Percentiles rank a stretch among this genome's conserved stretches.
These are phyloP conservation scores for Heliamphora exappendiculata DNA, from an alignment of 148 eudicot genomes.

Conservation along the genomic window DNA sequence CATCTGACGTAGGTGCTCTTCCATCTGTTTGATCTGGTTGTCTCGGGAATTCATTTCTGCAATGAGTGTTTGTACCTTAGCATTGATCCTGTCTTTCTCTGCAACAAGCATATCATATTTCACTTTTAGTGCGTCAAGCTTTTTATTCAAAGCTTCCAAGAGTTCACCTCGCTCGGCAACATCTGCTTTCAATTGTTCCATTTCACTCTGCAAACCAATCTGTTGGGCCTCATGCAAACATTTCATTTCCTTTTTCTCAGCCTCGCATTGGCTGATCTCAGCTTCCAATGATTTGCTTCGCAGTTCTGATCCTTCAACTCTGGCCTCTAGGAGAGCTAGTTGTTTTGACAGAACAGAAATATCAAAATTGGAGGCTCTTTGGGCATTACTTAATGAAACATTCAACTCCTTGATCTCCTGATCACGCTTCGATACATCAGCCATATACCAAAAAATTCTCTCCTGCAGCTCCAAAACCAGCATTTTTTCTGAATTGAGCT, in stretches of 20 bases:
- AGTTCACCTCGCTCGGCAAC: conserved; percentile 21
- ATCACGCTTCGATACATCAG: conserved; percentile 29
- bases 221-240: conserved; percentile 34
- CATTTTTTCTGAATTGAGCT: conserved; percentile 44
- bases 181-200: conserved; percentile 31
- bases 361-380: conserved; percentile 26
- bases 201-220: conserved; percentile 27
- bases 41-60: conserved; percentile 37
- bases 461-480: conserved; percentile 43
- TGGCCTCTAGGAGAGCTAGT: conserved; percentile 24
- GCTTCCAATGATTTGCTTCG: conserved; percentile 28
- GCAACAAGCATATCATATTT: conserved; percentile 47
- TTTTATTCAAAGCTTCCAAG: conserved; percentile 45
- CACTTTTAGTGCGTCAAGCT: conserved; percentile 40
- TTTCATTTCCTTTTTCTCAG: conserved; percentile 29
- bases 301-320: conserved; percentile 25
- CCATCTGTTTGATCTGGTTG: conserved; percentile 31
- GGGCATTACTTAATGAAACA: conserved; percentile 32
- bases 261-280: conserved; percentile 30
- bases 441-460: conserved; percentile 21
- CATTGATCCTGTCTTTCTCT: conserved; percentile 50
- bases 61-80: conserved; percentile 42
- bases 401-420: conserved; percentile 40
- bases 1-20: conserved; percentile 23
- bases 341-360: conserved; percentile 35